A percentile compares a stretch with the other conserved stretches of the same genome.
phyloP scores from a whole-genome alignment of 352 stramenopile species.

The Globisporangium middletonii region DNA sequence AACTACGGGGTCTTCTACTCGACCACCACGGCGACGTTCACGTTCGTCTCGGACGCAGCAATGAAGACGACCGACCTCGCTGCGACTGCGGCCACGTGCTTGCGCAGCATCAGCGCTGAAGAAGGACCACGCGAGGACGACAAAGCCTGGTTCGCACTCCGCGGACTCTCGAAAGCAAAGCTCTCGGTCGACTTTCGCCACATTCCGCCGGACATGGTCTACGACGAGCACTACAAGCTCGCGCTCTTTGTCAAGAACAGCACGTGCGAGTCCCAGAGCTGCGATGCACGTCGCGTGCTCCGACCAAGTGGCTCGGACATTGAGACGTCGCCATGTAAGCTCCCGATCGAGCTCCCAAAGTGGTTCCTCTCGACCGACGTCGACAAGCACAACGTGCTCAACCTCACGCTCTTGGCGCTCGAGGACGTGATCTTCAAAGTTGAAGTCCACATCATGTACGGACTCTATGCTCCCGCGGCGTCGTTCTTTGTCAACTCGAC shows the following conservation, averaged over 20 bases:
- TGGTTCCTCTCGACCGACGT: conserved; percentile 90
- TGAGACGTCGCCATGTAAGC: conserved; percentile 90
- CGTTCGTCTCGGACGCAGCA: conserved; percentile 26
- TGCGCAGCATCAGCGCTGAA: conserved; percentile 37
- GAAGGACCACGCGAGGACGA: conserved; percentile 80
- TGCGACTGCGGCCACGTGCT: conserved; percentile 31
- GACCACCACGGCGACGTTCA: conserved; percentile 41
- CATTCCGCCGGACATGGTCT: conserved; percentile 87
- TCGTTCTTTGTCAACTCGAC: conserved; percentile 93
- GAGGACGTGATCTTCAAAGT: conserved; percentile 95
- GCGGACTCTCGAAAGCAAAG: conserved; percentile 89
- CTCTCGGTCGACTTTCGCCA: conserved; percentile 94
- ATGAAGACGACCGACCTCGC: conserved; percentile 36
- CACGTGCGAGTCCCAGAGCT: conserved; percentile 86
- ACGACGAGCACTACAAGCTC: conserved; percentile 94
- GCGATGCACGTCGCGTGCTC: conserved; percentile 52
- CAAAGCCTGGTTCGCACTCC: conserved; percentile 90
- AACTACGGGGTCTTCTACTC: conserved; percentile 81
- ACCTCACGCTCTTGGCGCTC: conserved; percentile 92
- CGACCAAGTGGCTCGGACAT: conserved; percentile 49
- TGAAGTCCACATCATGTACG: conserved; percentile 95
- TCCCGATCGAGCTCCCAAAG: conserved; percentile 83
- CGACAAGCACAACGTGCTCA: conserved; percentile 92
- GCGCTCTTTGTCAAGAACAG: conserved; percentile 94
- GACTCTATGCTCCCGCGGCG: conserved; percentile 78